Percentiles rank a stretch among this genome's conserved stretches.
phyloP scores from a whole-genome alignment of 2,329 filamentous ascomycete species.

The Penicillium sp. region DNA sequence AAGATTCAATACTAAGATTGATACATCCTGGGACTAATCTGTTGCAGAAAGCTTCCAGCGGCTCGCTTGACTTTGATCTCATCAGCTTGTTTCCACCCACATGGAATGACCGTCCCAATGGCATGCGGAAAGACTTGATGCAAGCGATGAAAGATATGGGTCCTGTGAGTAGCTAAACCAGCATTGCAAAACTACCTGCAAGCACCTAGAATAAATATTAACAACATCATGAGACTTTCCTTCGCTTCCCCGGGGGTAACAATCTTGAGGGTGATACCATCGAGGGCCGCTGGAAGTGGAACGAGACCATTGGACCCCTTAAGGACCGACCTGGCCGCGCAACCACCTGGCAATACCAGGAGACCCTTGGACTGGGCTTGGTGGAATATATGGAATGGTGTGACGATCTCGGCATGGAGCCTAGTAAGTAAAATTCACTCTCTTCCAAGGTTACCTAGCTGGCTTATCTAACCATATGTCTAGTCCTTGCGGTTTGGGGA shows the following conservation, averaged over 20 bases:
- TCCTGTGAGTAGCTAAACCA: conserved; percentile 17
- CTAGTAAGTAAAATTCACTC: conserved; percentile 19
- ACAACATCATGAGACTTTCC: conserved; percentile 37
- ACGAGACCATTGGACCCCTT: conserved; percentile 52
- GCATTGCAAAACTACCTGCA: no score
- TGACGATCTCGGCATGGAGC: conserved; percentile 47
- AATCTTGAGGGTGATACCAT: conserved; percentile 47
- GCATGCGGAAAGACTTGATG: conserved; percentile 51
- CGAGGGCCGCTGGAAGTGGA: conserved; percentile 50
- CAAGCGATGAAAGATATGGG: conserved; percentile 37
- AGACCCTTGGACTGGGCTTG: conserved; percentile 48
- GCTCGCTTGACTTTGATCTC: conserved; percentile 52
- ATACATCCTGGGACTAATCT: neutral
- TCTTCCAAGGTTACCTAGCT: neutral
- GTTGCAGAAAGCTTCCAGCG: conserved; percentile 34
- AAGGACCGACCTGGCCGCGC: conserved; percentile 46
- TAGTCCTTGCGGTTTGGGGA: conserved; percentile 45
- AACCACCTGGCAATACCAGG: conserved; percentile 47
- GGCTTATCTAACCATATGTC: neutral
- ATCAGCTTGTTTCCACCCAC: conserved; percentile 56
- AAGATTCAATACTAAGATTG: neutral
- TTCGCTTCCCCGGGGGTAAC: conserved; percentile 55
- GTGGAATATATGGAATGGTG: conserved; percentile 51
- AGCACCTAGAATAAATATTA: neutral
- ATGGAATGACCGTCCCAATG: conserved; percentile 54